Evolutionary conservation across 805 yeast species (phyloP).

Genomic region (Saturnispora sekii): DNA sequence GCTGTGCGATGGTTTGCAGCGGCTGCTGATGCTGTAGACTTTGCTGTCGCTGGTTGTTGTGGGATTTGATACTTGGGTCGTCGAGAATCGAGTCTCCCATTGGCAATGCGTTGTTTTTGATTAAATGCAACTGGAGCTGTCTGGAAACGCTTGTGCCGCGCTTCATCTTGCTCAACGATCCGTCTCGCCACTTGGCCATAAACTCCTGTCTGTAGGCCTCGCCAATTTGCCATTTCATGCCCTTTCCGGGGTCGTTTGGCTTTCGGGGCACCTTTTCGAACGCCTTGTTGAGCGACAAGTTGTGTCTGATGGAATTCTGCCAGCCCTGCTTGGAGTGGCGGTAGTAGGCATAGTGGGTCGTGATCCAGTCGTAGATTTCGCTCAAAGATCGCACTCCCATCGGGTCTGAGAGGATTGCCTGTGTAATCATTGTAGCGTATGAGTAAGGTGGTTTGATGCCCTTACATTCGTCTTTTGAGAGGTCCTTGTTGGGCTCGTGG

Average conservation of each 20-base stretch:
- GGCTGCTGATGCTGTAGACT: neutral
- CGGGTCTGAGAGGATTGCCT: conserved; percentile 80
- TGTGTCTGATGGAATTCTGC: conserved; percentile 97
- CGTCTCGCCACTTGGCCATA: conserved; percentile 66
- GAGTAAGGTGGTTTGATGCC: conserved; percentile 95
- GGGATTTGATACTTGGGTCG: neutral
- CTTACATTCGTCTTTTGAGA: conserved; percentile 82
- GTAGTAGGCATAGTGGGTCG: conserved; percentile 82
- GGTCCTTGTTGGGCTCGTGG: conserved; percentile 35
- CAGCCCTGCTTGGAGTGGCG: conserved; percentile 90
- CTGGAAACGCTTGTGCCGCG: conserved; percentile 76
- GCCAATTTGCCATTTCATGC: conserved; percentile 98
- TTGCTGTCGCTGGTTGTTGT: neutral
- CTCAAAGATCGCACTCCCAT: conserved; percentile 85
- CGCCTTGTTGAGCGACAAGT: conserved; percentile 88
- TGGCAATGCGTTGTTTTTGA: conserved; percentile 45
- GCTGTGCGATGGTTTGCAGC: neutral
- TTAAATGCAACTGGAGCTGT: conserved; percentile 67
- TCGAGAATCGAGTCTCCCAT: conserved; percentile 26
- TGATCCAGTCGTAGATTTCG: conserved; percentile 88
- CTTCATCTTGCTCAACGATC: conserved; percentile 62
- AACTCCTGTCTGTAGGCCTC: conserved; percentile 80
- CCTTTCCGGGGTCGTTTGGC: conserved; percentile 96
- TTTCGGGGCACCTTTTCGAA: conserved; percentile 95
- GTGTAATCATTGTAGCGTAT: conserved; percentile 97